These are phyloP conservation scores for Talaromyces funiculosus DNA, from an alignment of 2,329 filamentous ascomycete genomes.

Conservation along the genomic window DNA sequence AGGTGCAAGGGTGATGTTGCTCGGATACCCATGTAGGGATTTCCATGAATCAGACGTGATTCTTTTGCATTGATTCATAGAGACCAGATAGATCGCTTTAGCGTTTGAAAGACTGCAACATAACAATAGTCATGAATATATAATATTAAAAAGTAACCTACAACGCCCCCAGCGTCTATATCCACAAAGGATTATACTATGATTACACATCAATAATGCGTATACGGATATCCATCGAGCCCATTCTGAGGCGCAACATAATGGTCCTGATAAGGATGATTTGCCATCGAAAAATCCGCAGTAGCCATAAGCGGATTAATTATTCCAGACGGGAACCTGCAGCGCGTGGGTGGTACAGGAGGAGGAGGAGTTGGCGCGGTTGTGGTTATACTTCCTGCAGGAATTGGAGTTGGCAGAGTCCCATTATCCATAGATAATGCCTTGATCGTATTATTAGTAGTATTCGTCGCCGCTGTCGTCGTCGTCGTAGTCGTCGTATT, in stretches of 20 bases:
- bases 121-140: too few relatives aligned
- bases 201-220: neutral
- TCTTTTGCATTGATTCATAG: neutral
- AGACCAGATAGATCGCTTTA: neutral
- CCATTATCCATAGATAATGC: slow-evolving; percentile 10
- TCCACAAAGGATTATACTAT: neutral
- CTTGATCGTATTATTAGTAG: neutral
- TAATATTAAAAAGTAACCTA: neutral
- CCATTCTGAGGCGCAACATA: slow-evolving; percentile 63
- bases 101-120: neutral
- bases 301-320: slow-evolving; percentile 65
- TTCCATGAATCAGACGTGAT: neutral
- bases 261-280: slow-evolving; percentile 75
- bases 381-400: neutral
- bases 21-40: neutral
- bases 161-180: neutral
- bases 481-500: neutral
- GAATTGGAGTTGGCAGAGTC: neutral
- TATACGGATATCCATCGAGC: slow-evolving; percentile 23
- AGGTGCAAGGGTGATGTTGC: neutral
- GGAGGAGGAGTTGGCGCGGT: slow-evolving; percentile 24
- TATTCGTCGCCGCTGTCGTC: neutral
- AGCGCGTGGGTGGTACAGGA: slow-evolving; percentile 21
- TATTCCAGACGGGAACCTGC: slow-evolving; percentile 42
- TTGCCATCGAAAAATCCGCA: slow-evolving; percentile 70